These are phyloP conservation scores for Leccinum subgranulosum DNA, from an alignment of 768 basidiomycete genomes.

Conservation along the genomic window DNA sequence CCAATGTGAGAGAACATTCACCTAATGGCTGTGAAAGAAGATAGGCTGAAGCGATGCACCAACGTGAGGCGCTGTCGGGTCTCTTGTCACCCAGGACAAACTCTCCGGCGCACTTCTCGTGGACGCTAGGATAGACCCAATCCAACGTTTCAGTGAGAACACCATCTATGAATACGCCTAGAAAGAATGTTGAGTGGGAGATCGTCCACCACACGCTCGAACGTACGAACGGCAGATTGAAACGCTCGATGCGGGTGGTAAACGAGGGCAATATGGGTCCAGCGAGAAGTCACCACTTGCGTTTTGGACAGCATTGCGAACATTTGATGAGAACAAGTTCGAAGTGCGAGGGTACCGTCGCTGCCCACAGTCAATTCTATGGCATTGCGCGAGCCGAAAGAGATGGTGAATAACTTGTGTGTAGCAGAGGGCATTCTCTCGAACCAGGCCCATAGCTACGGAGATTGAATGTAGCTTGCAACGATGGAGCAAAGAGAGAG, in stretches of 20 bases:
- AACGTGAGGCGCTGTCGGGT: conserved; percentile 36
- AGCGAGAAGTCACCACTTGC: conserved; percentile 51
- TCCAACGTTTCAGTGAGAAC: conserved; percentile 59
- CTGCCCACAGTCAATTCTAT: conserved; percentile 48
- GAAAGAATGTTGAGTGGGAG: conserved; percentile 2
- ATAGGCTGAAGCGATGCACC: conserved; percentile 69
- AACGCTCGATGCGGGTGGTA: conserved; percentile 57
- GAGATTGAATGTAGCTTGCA: not conserved
- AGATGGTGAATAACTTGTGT: conserved; percentile 37
- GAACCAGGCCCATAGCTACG: conserved; percentile 49
- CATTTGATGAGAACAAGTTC: conserved; percentile 37
- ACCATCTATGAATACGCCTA: conserved; percentile 77
- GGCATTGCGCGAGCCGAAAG: conserved; percentile 28
- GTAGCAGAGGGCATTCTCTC: conserved; percentile 38
- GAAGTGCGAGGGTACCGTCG: conserved; percentile 57
- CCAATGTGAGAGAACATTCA: conserved; percentile 20
- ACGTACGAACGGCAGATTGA: conserved; percentile 60
- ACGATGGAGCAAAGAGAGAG: not conserved
- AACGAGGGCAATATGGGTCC: conserved; percentile 71
- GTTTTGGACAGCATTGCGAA: conserved; percentile 44
- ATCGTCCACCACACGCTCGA: not conserved
- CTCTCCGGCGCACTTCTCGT: conserved; percentile 35
- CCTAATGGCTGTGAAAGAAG: conserved; percentile 58
- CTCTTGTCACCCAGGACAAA: conserved; percentile 59
- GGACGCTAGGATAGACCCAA: conserved; percentile 57